phyloP scores from a whole-genome alignment of 345 rosid genomes.

The Streptanthus diversifolius region DNA sequence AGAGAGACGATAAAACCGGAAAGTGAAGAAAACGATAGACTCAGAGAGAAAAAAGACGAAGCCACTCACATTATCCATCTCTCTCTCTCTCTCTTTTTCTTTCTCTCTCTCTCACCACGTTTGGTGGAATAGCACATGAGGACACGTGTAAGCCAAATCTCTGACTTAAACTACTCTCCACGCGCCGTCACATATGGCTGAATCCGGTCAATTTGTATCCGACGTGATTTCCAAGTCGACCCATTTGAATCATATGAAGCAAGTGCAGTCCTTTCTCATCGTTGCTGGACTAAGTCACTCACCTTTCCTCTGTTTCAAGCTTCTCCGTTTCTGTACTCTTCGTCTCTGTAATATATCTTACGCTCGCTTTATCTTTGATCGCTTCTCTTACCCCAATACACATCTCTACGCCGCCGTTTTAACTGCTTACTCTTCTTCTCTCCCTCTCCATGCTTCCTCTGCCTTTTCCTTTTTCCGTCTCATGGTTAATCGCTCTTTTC shows the following conservation, averaged over 20 bases:
- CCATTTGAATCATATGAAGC: constrained; percentile 62
- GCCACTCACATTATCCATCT: constrained; percentile 19
- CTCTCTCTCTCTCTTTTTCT: neutral
- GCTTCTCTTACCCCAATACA: constrained; percentile 47
- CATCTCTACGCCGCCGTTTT: constrained; percentile 72
- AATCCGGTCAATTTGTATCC: constrained; percentile 15
- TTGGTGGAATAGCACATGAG: constrained; percentile 36
- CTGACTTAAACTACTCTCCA: neutral
- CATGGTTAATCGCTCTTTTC: constrained; percentile 48
- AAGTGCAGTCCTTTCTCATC: constrained; percentile 60
- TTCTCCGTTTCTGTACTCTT: constrained; percentile 68
- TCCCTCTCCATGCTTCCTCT: constrained; percentile 35
- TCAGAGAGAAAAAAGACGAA: constrained; percentile 38
- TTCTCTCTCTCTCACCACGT: constrained; percentile 2
- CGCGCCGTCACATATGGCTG: constrained; percentile 32
- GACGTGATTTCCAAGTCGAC: constrained; percentile 44
- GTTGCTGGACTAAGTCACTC: constrained; percentile 55
- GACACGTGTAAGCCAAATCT: constrained; percentile 30
- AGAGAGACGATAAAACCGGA: constrained; percentile 26
- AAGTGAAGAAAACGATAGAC: constrained; percentile 27
- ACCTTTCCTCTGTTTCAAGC: constrained; percentile 66
- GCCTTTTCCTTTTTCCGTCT: constrained; percentile 52
- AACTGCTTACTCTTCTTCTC: constrained; percentile 61
- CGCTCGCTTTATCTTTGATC: constrained; percentile 63
- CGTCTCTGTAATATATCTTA: constrained; percentile 49